Evolutionary conservation across 805 yeast species (phyloP), one percentile per base, ranked within the genome.

Genomic region (Schizosaccharomyces octosporus): DNA sequence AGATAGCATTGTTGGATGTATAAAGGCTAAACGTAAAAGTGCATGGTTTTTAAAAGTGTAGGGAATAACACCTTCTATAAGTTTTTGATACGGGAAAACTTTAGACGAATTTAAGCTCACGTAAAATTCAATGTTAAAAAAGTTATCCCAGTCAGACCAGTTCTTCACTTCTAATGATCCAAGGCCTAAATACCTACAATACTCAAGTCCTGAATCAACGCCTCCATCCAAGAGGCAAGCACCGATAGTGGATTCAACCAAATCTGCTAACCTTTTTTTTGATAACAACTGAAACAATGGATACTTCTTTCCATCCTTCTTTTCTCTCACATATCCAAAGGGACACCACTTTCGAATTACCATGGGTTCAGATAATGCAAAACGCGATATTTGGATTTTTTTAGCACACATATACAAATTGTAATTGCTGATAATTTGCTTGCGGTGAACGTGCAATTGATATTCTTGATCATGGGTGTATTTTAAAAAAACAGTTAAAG

Each of bases 161-260:
- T 51, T 51, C 6, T 17, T 51, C 36, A 29, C 27, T 6, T 51
- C 36, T 9, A 24, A n/a, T 17, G 27, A 29, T 7, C 36, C 36
- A 51, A 51, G 36, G 2, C 36, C 36, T 24, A 51, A 51, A 27
- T 11, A 2, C 15, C 7, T 51, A 51, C 57, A 59, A 2, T 55
- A 48, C 15, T 42, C 42, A 17, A 61, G 58, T 3, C 58, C 62
- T 19, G 58, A 4, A 41, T 61, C 62, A n/a, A 61, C 17, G 1
- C 61, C 61, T 2, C 39, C 21, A 51, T 57, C 58, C 24, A n/a
- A 24, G 21, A 54, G 15, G 13, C 61, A 54, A 1, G 60, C 48
- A 15, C 62, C 62, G 15, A 61, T 57, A 32, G 48, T 19, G 24
- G 62, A 55, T 48, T 61, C 62, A 36, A 59, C 51, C 36, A 61